phyloP scores from a whole-genome alignment of 176 grass and related monocot genomes.

The Dendrocalamus sinicus region DNA sequence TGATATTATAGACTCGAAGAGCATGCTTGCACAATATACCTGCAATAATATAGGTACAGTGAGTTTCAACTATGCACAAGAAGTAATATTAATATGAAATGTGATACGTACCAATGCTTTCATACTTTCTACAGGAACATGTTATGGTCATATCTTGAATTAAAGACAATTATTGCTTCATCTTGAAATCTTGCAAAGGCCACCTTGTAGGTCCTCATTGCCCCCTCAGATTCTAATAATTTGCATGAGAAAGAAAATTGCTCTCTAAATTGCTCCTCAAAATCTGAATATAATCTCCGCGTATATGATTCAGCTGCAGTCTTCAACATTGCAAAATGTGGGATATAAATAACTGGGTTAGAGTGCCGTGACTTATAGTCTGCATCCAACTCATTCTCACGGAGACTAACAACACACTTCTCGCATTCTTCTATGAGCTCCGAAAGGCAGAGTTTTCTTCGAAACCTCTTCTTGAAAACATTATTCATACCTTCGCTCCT shows the following conservation, averaged over 20 bases:
- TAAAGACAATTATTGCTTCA: slow-evolving; percentile 41
- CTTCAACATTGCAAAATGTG: slow-evolving; percentile 50
- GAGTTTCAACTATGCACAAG: not conserved
- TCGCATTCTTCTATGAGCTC: too few relatives aligned
- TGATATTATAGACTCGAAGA: slow-evolving; percentile 44
- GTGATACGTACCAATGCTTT: not conserved
- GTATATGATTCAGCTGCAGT: slow-evolving; percentile 49
- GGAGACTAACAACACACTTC: too few relatives aligned
- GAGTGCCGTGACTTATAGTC: slow-evolving; percentile 57
- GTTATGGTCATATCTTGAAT: slow-evolving; percentile 31
- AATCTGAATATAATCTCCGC: slow-evolving; percentile 47
- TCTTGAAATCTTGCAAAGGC: not conserved
- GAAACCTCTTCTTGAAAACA: too few relatives aligned
- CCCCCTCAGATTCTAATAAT: slow-evolving; percentile 32
- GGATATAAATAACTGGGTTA: slow-evolving; percentile 36
- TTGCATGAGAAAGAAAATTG: slow-evolving; percentile 51
- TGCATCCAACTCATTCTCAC: too few relatives aligned
- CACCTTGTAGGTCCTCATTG: slow-evolving; percentile 44
- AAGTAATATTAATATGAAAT: not conserved
- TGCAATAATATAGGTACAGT: not conserved
- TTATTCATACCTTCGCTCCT: too few relatives aligned
- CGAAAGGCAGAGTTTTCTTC: too few relatives aligned
- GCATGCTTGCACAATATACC: slow-evolving; percentile 60
- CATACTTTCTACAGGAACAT: slow-evolving; percentile 57
- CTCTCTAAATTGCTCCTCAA: slow-evolving; percentile 52